Conservation (phyloP, 2,329 filamentous ascomycete genomes). For the Elsinoe ampelina region DNA sequence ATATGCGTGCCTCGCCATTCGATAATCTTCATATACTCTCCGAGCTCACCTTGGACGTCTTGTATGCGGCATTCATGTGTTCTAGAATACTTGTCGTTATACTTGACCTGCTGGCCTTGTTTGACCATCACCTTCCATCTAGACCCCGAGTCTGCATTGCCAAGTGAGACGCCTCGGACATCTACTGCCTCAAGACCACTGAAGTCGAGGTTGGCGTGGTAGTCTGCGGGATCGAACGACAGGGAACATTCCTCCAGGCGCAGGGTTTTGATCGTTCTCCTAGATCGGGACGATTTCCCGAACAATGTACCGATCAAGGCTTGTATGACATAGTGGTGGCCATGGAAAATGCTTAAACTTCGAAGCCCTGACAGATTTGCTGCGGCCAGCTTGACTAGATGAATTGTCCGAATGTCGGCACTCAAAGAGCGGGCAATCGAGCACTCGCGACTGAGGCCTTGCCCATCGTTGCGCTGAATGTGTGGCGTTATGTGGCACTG, state of each 20-base stretch:
- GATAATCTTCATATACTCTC: neutral
- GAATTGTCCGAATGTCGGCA: neutral
- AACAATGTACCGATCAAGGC: neutral
- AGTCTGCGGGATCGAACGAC: neutral
- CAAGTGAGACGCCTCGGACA: neutral
- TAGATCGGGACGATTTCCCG: neutral
- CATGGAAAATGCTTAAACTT: neutral
- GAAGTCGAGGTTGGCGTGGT: neutral
- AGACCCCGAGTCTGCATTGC: neutral
- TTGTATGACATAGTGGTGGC: neutral
- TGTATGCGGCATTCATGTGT: slow-evolving; percentile 1
- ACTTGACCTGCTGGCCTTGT: neutral
- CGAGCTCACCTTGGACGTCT: neutral
- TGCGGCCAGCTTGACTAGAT: neutral
- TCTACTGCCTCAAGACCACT: neutral
- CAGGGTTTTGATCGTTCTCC: neutral
- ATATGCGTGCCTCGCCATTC: neutral
- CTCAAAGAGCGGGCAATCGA: neutral
- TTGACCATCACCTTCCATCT: slow-evolving; percentile 5
- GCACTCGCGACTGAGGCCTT: neutral
- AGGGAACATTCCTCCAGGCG: neutral
- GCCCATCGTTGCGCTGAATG: neutral
- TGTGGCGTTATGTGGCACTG: neutral
- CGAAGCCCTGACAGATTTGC: neutral
- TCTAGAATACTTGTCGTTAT: neutral